phyloP scores from a whole-genome alignment of 2,329 filamentous ascomycete genomes.

The Aspergillus sergii region DNA sequence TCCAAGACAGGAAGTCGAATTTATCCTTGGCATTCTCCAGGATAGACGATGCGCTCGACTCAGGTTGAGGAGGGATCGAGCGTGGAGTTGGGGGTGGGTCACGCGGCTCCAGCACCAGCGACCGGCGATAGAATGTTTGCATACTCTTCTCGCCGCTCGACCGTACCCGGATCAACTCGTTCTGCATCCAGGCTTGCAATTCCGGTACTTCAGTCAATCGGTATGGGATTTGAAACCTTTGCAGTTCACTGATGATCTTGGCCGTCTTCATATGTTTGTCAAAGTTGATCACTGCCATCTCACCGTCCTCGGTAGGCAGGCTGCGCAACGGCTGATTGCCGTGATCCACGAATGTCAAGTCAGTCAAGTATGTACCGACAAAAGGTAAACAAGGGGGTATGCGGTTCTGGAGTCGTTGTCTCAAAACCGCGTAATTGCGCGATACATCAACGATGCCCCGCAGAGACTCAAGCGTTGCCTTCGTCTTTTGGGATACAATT shows the following conservation, averaged over 20 bases:
- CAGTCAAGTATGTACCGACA: slow-evolving; percentile 93
- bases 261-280: slow-evolving; percentile 95
- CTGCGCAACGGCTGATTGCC: slow-evolving; percentile 86
- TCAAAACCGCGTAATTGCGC: slow-evolving; percentile 86
- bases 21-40: slow-evolving; percentile 51
- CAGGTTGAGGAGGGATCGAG: slow-evolving; percentile 26
- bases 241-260: slow-evolving; percentile 92
- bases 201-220: slow-evolving; percentile 79
- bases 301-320: slow-evolving; percentile 65
- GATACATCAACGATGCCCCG: slow-evolving; percentile 85
- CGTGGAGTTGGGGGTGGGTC: slow-evolving; percentile 32
- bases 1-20: slow-evolving; percentile 57
- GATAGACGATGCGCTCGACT: slow-evolving; percentile 35
- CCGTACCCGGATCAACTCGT: slow-evolving; percentile 76
- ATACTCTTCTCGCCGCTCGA: slow-evolving; percentile 63
- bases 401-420: slow-evolving; percentile 79
- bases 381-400: slow-evolving; percentile 93
- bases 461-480: slow-evolving; percentile 74
- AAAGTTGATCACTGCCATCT: slow-evolving; percentile 88
- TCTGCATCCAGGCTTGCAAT: slow-evolving; percentile 89
- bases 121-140: slow-evolving; percentile 77
- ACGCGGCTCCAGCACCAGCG: slow-evolving; percentile 75
- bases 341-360: slow-evolving; percentile 92
- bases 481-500: slow-evolving; percentile 78
- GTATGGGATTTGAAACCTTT: slow-evolving; percentile 95